A percentile compares a stretch with the other conserved stretches of the same genome.
Conservation (phyloP, 192 early-diverging fungal species). For the Chytriomyces sp. region DNA sequence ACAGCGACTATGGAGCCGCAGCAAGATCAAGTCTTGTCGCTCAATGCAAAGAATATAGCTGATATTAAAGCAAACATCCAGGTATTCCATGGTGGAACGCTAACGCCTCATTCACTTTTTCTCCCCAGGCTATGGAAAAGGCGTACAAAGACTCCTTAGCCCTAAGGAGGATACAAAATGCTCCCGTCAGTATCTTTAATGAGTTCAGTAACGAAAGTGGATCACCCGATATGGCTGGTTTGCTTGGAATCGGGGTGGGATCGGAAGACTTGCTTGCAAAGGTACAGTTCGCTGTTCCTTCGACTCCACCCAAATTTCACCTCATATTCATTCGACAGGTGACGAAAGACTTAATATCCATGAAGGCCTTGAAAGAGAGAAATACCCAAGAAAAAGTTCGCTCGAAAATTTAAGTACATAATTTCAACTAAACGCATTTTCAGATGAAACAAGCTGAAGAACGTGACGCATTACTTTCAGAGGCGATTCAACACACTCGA, state of each 20-base stretch:
- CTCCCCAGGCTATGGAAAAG: slow-evolving; percentile 12
- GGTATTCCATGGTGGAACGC: background rate
- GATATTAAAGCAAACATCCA: slow-evolving; percentile 3
- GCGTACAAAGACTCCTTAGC: slow-evolving; percentile 7
- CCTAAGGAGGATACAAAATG: slow-evolving; percentile 15
- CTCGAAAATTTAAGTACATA: background rate
- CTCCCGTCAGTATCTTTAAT: slow-evolving; percentile 17
- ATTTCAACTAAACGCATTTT: background rate
- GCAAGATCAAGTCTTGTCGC: background rate
- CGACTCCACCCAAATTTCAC: background rate
- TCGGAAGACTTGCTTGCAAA: background rate
- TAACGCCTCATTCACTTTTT: background rate
- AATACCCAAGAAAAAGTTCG: slow-evolving; percentile 7
- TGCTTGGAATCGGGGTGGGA: background rate
- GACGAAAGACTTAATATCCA: slow-evolving; percentile 4
- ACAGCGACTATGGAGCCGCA: too few relatives aligned
- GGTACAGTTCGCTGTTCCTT: background rate
- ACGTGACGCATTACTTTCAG: background rate
- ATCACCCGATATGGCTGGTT: background rate
- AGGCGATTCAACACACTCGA: background rate
- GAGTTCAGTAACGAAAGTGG: slow-evolving; percentile 1
- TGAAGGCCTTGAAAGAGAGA: slow-evolving; percentile 17
- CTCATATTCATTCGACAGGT: background rate
- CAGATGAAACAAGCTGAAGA: background rate
- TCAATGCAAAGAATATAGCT: background rate